Conservation (phyloP, 2,329 filamentous ascomycete genomes). For the Claviceps lovelessii region DNA sequence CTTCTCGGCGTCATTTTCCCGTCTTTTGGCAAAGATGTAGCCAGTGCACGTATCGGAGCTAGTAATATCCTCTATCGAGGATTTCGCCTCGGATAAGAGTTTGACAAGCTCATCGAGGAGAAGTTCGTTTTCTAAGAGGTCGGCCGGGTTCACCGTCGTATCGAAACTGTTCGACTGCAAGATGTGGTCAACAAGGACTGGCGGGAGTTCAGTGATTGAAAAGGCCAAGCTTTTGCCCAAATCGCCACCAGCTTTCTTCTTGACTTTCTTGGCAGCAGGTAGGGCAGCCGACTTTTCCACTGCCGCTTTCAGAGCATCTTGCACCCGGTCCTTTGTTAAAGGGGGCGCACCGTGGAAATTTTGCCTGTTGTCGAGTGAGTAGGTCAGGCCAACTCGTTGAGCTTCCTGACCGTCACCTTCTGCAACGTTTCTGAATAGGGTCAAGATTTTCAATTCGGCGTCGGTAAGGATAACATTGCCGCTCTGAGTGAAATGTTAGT, state of each 20-base stretch:
- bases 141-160: conserved; percentile 47
- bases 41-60: conserved; percentile 53
- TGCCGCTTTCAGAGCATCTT: conserved; percentile 51
- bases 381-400: conserved; percentile 61
- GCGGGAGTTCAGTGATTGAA: conserved; percentile 78
- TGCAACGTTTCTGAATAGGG: conserved; percentile 63
- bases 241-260: conserved; percentile 59
- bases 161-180: conserved; percentile 60
- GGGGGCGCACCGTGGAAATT: conserved; percentile 65
- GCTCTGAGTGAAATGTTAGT: conserved; percentile 28
- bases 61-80: conserved; percentile 52
- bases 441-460: conserved; percentile 64
- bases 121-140: conserved; percentile 52
- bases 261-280: conserved; percentile 45
- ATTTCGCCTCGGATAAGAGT: conserved; percentile 54
- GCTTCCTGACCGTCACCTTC: conserved; percentile 76
- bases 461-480: conserved; percentile 93
- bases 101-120: conserved; percentile 52
- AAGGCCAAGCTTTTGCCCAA: conserved; percentile 68
- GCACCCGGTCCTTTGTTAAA: conserved; percentile 60
- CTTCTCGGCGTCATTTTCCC: conserved; percentile 7
- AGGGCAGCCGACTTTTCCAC: conserved; percentile 41
- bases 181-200: conserved; percentile 74
- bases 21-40: conserved; percentile 72
- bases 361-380: conserved; percentile 68